These are phyloP conservation scores for Kingdonia uniflora DNA, from an alignment of 164 flowering plant species.

Conservation along the genomic window DNA sequence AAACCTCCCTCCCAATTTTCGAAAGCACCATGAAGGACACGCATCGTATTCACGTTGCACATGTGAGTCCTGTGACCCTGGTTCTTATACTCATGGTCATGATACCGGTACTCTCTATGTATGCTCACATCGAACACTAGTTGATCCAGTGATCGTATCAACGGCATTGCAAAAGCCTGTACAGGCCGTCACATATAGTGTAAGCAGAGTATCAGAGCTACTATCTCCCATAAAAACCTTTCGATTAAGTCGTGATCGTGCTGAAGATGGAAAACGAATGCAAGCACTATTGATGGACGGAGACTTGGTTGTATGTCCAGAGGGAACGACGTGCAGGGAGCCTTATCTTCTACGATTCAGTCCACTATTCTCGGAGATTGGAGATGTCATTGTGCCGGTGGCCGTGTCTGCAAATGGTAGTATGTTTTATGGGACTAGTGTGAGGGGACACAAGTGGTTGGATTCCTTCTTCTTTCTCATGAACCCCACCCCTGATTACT, in stretches of 20 bases:
- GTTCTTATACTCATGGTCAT: background rate
- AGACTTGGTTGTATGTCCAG: conserved; percentile 27
- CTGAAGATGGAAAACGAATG: conserved; percentile 10
- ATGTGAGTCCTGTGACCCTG: conserved; percentile 5
- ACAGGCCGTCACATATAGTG: conserved; percentile 13
- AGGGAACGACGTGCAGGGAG: conserved; percentile 28
- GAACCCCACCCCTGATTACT: conserved; percentile 21
- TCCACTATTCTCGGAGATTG: conserved; percentile 21
- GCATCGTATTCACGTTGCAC: conserved; percentile 1
- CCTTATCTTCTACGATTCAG: conserved; percentile 24
- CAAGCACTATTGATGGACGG: conserved; percentile 12
- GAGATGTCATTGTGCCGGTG: conserved; percentile 22
- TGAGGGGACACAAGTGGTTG: conserved; percentile 17
- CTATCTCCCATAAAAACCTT: conserved; percentile 12
- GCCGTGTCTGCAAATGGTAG: conserved; percentile 12
- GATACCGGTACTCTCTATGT: conserved; percentile 7
- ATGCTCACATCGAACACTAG: conserved; percentile 14
- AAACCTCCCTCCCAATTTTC: background rate
- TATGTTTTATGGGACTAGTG: conserved; percentile 24
- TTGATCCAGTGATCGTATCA: conserved; percentile 12
- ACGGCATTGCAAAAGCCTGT: conserved; percentile 5
- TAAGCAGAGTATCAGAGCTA: conserved; percentile 12
- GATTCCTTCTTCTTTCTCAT: conserved; percentile 24
- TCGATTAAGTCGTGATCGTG: conserved; percentile 12
- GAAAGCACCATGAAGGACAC: background rate